Evolutionary conservation across 495 filamentous ascomycete genomes (phyloP).

Genomic region (Penicillium nucicola): DNA sequence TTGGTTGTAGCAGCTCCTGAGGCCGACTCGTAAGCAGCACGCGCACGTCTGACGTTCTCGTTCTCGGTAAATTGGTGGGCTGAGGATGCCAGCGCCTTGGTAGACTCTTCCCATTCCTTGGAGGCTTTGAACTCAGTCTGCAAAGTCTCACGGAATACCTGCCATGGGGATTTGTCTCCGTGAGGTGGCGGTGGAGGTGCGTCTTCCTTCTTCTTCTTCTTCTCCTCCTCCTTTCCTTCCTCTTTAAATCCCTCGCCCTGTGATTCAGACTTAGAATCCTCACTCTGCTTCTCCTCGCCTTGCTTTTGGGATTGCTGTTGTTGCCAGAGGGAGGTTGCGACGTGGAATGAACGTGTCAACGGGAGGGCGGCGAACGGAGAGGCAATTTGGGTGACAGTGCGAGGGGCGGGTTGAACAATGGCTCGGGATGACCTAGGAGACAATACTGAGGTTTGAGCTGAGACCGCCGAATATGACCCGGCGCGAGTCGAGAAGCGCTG

Average conservation of each 20-base stretch:
- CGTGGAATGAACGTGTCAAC: slow-evolving; percentile 44
- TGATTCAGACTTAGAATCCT: slow-evolving; percentile 44
- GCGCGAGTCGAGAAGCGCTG: slow-evolving; percentile 55
- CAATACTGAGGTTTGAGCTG: slow-evolving; percentile 10
- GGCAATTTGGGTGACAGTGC: slow-evolving; percentile 32
- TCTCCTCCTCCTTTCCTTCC: slow-evolving; percentile 41
- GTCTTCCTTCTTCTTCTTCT: slow-evolving; percentile 59
- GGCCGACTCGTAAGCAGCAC: slow-evolving; percentile 79
- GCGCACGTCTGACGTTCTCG: slow-evolving; percentile 82
- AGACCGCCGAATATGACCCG: slow-evolving; percentile 27
- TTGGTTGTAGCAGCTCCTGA: slow-evolving; percentile 70
- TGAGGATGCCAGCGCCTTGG: slow-evolving; percentile 83
- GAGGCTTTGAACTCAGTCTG: slow-evolving; percentile 90
- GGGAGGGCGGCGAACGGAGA: slow-evolving; percentile 40
- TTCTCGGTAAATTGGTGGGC: slow-evolving; percentile 92
- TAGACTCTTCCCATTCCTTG: slow-evolving; percentile 98
- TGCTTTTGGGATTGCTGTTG: slow-evolving; percentile 41
- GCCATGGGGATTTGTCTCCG: slow-evolving; percentile 96
- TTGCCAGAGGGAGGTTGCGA: slow-evolving; percentile 32
- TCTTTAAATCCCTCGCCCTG: slow-evolving; percentile 40
- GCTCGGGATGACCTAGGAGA: slow-evolving; percentile 9
- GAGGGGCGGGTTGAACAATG: slow-evolving; percentile 15
- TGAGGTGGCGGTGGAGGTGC: slow-evolving; percentile 82
- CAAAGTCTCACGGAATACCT: slow-evolving; percentile 96
- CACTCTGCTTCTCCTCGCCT: slow-evolving; percentile 41